Evolutionary conservation across 495 filamentous ascomycete genomes (phyloP), one percentile per base, ranked within the genome.

Genomic region (Ascodesmis nigricans): DNA sequence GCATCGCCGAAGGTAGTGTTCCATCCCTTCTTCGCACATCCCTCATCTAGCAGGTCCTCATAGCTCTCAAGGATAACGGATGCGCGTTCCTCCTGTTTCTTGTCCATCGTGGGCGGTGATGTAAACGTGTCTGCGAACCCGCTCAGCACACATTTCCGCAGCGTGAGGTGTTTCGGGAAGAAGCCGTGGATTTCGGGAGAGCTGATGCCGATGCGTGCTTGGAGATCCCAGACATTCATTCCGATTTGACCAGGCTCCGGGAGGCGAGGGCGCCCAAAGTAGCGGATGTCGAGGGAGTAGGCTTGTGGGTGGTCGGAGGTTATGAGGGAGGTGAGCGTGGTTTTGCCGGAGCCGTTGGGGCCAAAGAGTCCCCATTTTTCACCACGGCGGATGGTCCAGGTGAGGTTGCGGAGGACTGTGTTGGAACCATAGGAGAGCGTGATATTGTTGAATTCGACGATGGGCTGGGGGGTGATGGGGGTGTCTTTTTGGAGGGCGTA

Each of bases 271-370:
- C 72, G 71, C 1, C 80, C 78, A 42, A 97, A 92, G 23, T 92
- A 58, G 40, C 67, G 69, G 31, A 97, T 73, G 10, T 83, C 83
- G 16, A 77, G 66, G 2, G 79, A 79, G 53, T 95, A 97, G 1
- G 83, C 67, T 52, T 92, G 82, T 0, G 87, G 87, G 41, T 97
- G 87, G 49, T 97, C 87, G 2, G 83, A 92, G 22, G 78, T 87
- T 41, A 97, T 75, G 9, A 97, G 60, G 1, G 82, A 87, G 10
- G 92, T 64, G 31, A 97, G 61, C 0, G 87, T 97, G 0, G 87
- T 95, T 56, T 97, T 97, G 5, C 78, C 77, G 8, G 72, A 77
- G 13, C 74, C 87, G 46, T 95, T 93, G 9, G 84, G 69, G 0
- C 87, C 87, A 46, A 95, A 78, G 25, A 95, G 62, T 0, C 74